Evolutionary conservation across 345 rosid genomes (phyloP), one percentile per base, ranked within the genome.

Genomic region (Crucihimalaya himalaica): DNA sequence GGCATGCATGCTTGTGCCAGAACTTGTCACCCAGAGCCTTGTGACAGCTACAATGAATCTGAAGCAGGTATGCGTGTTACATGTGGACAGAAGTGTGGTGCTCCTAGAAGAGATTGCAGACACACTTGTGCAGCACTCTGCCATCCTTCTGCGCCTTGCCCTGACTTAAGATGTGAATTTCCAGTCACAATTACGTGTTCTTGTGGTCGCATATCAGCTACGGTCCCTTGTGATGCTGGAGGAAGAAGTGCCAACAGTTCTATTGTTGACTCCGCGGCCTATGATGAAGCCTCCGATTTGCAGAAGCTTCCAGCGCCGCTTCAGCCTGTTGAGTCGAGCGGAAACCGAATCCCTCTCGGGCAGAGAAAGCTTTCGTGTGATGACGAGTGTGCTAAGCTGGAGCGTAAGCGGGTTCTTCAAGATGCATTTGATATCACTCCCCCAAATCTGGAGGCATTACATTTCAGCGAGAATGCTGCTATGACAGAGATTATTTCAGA

Each of bases 61-160:
- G 90, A 83, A 78, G 63, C 81, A 54, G 82, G 80, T 58, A 29
- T 35, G 19, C 86, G 76, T 77, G 80, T 84, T 64, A 88, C 99
- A 42, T 95, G 99, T 79, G 96, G 97, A 77, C 97, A 95, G 86
- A 82, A 78, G 25, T 95, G 99, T 65, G 91, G 98, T 66, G 99
- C 98, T 40, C 96, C 98, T 59, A 83, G 94, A 76, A 87, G 89
- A 74, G 97, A 95, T 59, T 95, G 99, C 79, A 84, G 91, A 67
- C 99, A 92, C 77, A 85, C 93, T 8, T 95, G 99, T 77, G 73
- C 80, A 52, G 87, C 94, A 13, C 67, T 73, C n/a, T 95, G 97
- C 76, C 99, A 95, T 72, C 99, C 98, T 68, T 81, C 84, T 74
- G 81, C 78, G 42, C 57, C 90, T 37, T 95, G 99, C 83, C 99